Base-by-base conservation (phyloP, 2,329 filamentous ascomycete genomes). In the Cladosporium sp. region DNA sequence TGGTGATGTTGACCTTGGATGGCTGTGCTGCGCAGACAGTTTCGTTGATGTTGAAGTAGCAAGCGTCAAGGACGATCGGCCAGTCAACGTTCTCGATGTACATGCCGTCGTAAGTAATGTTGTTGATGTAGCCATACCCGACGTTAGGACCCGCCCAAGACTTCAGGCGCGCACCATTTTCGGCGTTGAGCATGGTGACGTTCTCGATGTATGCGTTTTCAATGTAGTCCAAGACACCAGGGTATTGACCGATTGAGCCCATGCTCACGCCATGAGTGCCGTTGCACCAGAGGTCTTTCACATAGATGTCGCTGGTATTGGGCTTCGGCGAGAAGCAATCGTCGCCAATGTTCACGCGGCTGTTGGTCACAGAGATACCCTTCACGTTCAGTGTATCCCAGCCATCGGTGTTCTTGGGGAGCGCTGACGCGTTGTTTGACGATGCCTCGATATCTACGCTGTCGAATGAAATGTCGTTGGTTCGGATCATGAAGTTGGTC, bases 401-500 rank as follows among this genome's bases (percentile, higher is more conserved):
- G 50, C 87, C 87, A 67, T 89, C 86, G 0, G 85, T 87, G 73
- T 89, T 88, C 71, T 86, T 86, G 5, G 86, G 84, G 3, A 56
- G 50, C 73, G 53, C 77, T 26, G 80, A 78, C 55, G 71, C 75
- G 65, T 82, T 83, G 18, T 77, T 82, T n/a, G 84, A 86, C 21
- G 80, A 77, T 0, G 84, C 83, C 14, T 85, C 85, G 61, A 85
- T 84, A 26, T 82, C 79, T 7, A 88, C 80, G 65, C 86, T 79
- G 46, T 83, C 81, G 65, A 85, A 86, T 2, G 80, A 79, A 59
- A 87, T 76, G 67, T 86, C 83, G 72, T 86, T 79, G 69, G 81
- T 86, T 35, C 82, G 82, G 16, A 88, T 84, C 40, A 88, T 78
- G 69, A 88, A 88, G 71, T 86, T 89, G 2, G 83, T 87, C 86